Evolutionary conservation across 257 asterid species (phyloP).

Genomic region (Hygrophila difformis): DNA sequence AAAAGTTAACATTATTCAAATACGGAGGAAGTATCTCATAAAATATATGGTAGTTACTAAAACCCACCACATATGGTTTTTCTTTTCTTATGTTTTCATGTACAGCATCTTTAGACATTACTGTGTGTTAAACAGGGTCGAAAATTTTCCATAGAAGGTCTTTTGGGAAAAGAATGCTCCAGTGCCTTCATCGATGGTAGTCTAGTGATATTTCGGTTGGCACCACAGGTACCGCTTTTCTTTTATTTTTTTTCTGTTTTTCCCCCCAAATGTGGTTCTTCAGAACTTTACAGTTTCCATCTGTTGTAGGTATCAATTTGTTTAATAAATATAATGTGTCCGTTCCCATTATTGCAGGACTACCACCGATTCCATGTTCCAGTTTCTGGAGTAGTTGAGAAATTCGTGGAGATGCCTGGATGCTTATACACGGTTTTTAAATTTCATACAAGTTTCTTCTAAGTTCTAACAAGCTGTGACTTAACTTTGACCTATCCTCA

Average conservation of each 20-base stretch:
- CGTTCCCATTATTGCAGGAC: slow-evolving; percentile 48
- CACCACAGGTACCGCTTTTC: slow-evolving; percentile 99
- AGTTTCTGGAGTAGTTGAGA: slow-evolving; percentile 86
- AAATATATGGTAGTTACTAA: too few relatives aligned
- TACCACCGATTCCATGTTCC: slow-evolving; percentile 95
- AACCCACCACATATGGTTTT: too few relatives aligned
- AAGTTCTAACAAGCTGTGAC: not conserved
- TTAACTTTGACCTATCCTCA: slow-evolving; percentile 13
- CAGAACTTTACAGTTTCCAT: too few relatives aligned
- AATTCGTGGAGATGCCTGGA: slow-evolving; percentile 81
- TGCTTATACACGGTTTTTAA: slow-evolving; percentile 77
- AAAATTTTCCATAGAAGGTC: slow-evolving; percentile 84
- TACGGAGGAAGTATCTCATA: too few relatives aligned
- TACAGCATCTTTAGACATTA: too few relatives aligned
- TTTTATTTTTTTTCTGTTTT: too few relatives aligned
- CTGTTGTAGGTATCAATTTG: slow-evolving; percentile 7
- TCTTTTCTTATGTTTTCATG: too few relatives aligned
- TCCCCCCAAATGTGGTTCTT: too few relatives aligned
- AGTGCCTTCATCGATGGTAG: slow-evolving; percentile 60
- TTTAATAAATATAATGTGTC: slow-evolving; percentile 5
- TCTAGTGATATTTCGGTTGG: slow-evolving; percentile 92
- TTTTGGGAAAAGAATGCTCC: slow-evolving; percentile 72
- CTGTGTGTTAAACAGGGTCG: too few relatives aligned
- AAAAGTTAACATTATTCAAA: too few relatives aligned
- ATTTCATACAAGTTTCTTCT: slow-evolving; percentile 8